phyloP scores from a whole-genome alignment of 306 rosid species.

The Parietaria judaica region DNA sequence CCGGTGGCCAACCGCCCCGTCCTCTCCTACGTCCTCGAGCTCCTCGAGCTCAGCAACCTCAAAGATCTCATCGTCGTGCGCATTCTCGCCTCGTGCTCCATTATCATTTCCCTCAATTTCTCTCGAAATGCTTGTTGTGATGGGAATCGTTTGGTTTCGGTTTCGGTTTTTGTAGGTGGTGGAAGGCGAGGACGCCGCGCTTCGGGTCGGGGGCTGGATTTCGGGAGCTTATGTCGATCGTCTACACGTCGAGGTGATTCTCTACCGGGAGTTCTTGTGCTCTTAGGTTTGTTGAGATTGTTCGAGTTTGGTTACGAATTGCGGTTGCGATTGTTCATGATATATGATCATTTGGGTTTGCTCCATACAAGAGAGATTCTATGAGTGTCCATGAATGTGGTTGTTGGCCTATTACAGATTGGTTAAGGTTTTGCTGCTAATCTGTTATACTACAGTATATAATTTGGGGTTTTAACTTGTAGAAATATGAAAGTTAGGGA shows the following conservation, averaged over 20 bases:
- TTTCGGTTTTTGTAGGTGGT: conserved; percentile 46
- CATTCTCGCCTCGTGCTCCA: conserved; percentile 1
- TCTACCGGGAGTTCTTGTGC: background rate
- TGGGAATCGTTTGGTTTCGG: background rate
- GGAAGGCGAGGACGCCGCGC: conserved; percentile 79
- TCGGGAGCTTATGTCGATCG: conserved; percentile 84
- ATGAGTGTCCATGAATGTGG: too few species aligned
- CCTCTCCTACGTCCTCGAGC: conserved; percentile 82
- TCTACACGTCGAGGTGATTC: conserved; percentile 65
- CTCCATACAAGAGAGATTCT: too few species aligned
- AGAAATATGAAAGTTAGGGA: too few species aligned
- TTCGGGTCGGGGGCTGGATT: conserved; percentile 70
- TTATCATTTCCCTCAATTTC: background rate
- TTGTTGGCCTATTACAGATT: too few species aligned
- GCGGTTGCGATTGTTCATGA: too few species aligned
- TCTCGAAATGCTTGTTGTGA: background rate
- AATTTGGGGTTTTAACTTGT: too few species aligned
- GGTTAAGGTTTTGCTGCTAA: too few species aligned
- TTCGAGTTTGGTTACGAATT: too few species aligned
- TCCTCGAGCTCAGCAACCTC: conserved; percentile 69
- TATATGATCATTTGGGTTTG: too few species aligned
- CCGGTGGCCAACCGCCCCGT: conserved; percentile 91
- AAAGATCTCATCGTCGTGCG: conserved; percentile 88
- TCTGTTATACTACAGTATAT: too few species aligned
- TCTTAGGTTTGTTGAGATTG: background rate